phyloP scores from a whole-genome alignment of 2,329 filamentous ascomycete species.

The Venturia oleaginea region DNA sequence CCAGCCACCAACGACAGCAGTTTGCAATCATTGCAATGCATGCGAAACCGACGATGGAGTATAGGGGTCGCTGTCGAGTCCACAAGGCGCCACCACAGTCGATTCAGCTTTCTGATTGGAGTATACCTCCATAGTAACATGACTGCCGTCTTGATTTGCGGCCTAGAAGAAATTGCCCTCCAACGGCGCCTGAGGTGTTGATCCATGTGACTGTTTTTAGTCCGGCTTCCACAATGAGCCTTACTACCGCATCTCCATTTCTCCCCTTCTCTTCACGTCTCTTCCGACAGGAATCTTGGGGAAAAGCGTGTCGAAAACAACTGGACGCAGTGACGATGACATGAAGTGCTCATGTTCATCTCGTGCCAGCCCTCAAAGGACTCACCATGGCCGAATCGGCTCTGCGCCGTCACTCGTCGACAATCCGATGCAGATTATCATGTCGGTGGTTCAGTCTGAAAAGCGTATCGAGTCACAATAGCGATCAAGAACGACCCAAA shows the following conservation, averaged over 20 bases:
- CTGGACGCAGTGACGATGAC: neutral
- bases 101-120: neutral
- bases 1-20: neutral
- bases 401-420: slow-evolving; percentile 1
- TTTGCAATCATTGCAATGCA: neutral
- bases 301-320: neutral
- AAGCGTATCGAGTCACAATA: neutral
- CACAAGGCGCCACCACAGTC: slow-evolving; percentile 2
- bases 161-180: neutral
- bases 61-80: slow-evolving; percentile 2
- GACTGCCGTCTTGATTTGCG: neutral
- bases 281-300: neutral
- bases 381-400: slow-evolving; percentile 4
- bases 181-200: slow-evolving; percentile 1
- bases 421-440: slow-evolving; percentile 2
- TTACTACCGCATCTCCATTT: neutral
- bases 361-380: neutral
- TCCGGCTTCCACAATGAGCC: slow-evolving; percentile 1
- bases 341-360: neutral
- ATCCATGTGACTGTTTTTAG: neutral
- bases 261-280: neutral
- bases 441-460: slow-evolving; percentile 3
- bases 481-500: slow-evolving; percentile 9
- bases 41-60: neutral
- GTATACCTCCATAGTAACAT: neutral